phyloP scores from a whole-genome alignment of 1,284 basidiomycete species.

The Boletus smithii region DNA sequence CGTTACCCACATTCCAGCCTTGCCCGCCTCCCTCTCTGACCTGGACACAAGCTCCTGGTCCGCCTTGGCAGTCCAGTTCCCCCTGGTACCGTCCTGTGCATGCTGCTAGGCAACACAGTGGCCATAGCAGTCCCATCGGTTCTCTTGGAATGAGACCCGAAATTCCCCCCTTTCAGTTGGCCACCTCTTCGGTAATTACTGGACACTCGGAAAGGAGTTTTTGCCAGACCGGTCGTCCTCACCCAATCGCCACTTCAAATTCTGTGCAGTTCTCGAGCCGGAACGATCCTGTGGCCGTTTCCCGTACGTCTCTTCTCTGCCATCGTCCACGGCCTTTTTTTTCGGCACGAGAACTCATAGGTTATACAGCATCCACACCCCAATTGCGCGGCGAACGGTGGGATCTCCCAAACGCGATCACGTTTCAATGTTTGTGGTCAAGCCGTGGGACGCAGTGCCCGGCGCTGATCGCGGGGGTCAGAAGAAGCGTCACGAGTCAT shows the following conservation, averaged over 20 bases:
- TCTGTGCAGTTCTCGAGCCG: background rate
- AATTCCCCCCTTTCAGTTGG: background rate
- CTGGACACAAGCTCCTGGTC: background rate
- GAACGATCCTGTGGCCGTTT: conserved; percentile 3
- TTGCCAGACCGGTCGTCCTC: background rate
- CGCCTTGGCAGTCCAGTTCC: conserved; percentile 1
- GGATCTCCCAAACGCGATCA: conserved; percentile 5
- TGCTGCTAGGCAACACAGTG: background rate
- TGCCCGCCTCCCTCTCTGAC: background rate
- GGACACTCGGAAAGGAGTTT: background rate
- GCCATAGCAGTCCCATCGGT: background rate
- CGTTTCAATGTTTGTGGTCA: conserved; percentile 24
- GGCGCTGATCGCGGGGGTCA: conserved; percentile 20
- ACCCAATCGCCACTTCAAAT: background rate
- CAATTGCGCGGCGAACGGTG: conserved; percentile 11
- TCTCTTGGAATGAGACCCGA: background rate
- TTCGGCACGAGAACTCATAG: conserved; percentile 4
- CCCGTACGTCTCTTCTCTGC: conserved; percentile 14
- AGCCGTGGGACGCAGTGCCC: conserved; percentile 12
- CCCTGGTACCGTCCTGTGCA: conserved; percentile 8
- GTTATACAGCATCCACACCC: conserved; percentile 11
- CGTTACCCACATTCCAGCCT: background rate
- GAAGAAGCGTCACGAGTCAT: conserved; percentile 21
- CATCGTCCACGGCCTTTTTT: background rate
- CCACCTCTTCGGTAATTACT: background rate